Evolutionary conservation across 192 early-diverging fungal genomes (phyloP).

Genomic region (Phlyctochytrium arcticum): DNA sequence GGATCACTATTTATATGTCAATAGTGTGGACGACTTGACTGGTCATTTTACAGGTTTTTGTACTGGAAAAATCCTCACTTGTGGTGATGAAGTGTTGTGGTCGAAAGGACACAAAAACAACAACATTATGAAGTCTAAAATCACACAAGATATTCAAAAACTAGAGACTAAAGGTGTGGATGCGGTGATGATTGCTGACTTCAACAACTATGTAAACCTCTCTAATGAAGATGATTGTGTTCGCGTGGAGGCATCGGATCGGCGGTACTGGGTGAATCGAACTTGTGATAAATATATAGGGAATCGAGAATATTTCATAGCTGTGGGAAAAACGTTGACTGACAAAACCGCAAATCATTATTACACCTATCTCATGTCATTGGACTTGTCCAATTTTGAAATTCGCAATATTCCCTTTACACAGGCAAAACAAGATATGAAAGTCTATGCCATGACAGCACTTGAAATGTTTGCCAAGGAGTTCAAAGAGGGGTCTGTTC

Average conservation of each 20-base stretch:
- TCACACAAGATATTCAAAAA: neutral
- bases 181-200: neutral
- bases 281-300: no score
- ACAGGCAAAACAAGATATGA: slow-evolving; percentile 8
- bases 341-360: slow-evolving; percentile 11
- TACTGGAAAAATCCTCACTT: neutral
- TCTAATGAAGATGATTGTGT: slow-evolving; percentile 1
- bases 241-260: neutral
- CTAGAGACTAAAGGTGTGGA: slow-evolving; percentile 8
- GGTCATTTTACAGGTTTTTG: neutral
- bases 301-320: slow-evolving; percentile 9
- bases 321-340: neutral
- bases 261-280: neutral
- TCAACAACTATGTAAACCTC: neutral
- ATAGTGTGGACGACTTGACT: neutral
- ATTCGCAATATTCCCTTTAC: slow-evolving; percentile 8
- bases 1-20: neutral
- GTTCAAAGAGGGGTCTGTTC: neutral
- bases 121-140: neutral
- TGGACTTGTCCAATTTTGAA: slow-evolving; percentile 8
- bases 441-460: neutral
- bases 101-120: neutral
- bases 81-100: neutral
- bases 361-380: slow-evolving; percentile 15
- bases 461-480: slow-evolving; percentile 11